phyloP scores from a whole-genome alignment of 192 early-diverging fungal genomes.

The Coemansia aciculifera region DNA sequence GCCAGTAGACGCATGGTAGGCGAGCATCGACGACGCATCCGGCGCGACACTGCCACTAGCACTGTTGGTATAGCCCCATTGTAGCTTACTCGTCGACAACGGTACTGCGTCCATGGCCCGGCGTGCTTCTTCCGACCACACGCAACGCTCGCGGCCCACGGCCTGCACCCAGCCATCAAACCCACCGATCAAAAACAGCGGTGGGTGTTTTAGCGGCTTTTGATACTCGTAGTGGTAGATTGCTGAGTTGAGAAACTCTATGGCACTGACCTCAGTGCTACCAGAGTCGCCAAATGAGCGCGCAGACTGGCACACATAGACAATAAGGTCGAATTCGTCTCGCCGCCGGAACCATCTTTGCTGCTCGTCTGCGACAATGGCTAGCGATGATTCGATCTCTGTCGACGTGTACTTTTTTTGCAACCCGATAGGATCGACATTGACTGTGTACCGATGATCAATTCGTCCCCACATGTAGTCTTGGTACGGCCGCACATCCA shows the following conservation, averaged over 20 bases:
- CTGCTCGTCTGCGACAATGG: conserved; percentile 60
- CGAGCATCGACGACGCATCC: conserved; percentile 15
- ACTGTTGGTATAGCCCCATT: conserved; percentile 6
- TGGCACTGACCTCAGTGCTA: conserved; percentile 15
- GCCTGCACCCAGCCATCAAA: conserved; percentile 72
- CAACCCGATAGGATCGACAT: conserved; percentile 72
- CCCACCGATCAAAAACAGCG: conserved; percentile 77
- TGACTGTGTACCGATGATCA: conserved; percentile 64
- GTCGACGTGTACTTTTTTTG: conserved; percentile 60
- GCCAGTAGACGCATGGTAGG: conserved; percentile 24
- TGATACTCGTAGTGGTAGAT: conserved; percentile 66
- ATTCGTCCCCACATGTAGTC: conserved; percentile 69
- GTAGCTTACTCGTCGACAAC: not conserved
- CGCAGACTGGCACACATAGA: conserved; percentile 66
- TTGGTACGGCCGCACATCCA: conserved; percentile 77
- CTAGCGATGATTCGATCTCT: conserved; percentile 59
- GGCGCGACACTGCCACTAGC: not conserved
- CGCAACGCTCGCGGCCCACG: conserved; percentile 41
- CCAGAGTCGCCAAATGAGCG: conserved; percentile 48
- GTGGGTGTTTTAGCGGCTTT: conserved; percentile 56
- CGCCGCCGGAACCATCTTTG: conserved; percentile 67
- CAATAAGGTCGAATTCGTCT: conserved; percentile 68
- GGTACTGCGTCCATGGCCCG: conserved; percentile 5
- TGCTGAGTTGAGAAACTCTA: conserved; percentile 57
- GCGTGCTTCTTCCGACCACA: conserved; percentile 34